A percentile compares a stretch with the other conserved stretches of the same genome.
phyloP scores from a whole-genome alignment of 306 rosid species.

The Trifolium repens region DNA sequence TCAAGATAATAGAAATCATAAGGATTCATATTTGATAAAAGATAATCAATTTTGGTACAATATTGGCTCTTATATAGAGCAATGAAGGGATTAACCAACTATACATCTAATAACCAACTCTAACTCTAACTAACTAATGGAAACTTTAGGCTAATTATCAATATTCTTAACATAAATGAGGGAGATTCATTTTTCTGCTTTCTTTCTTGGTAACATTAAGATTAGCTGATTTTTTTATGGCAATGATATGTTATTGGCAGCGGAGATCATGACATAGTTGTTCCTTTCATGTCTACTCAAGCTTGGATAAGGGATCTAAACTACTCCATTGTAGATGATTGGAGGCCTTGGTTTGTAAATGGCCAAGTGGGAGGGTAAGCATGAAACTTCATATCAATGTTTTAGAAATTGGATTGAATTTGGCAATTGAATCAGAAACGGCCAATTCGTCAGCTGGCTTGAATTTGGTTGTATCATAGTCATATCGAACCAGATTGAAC shows the following conservation, averaged over 20 bases:
- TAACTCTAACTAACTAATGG: too few relatives aligned
- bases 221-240: not conserved
- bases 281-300: constrained; percentile 55
- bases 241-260: constrained; percentile 37
- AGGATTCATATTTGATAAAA: too few relatives aligned
- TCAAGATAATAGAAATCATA: too few relatives aligned
- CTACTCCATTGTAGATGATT: constrained; percentile 45
- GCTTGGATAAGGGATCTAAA: constrained; percentile 60
- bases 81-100: too few relatives aligned
- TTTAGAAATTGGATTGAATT: not conserved
- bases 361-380: constrained; percentile 58
- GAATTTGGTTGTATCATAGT: not conserved
- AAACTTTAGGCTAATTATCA: too few relatives aligned
- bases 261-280: constrained; percentile 55
- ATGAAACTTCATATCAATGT: not conserved
- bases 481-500: not conserved
- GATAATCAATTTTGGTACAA: too few relatives aligned
- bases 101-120: too few relatives aligned
- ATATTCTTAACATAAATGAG: too few relatives aligned
- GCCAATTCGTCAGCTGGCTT: not conserved
- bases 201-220: not conserved
- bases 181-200: not conserved
- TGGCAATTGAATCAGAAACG: not conserved
- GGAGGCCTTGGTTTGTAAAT: constrained; percentile 56
- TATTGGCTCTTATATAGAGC: too few relatives aligned